Base-by-base conservation (phyloP, 352 stramenopile species). In the Aphanomyces euteiches region DNA sequence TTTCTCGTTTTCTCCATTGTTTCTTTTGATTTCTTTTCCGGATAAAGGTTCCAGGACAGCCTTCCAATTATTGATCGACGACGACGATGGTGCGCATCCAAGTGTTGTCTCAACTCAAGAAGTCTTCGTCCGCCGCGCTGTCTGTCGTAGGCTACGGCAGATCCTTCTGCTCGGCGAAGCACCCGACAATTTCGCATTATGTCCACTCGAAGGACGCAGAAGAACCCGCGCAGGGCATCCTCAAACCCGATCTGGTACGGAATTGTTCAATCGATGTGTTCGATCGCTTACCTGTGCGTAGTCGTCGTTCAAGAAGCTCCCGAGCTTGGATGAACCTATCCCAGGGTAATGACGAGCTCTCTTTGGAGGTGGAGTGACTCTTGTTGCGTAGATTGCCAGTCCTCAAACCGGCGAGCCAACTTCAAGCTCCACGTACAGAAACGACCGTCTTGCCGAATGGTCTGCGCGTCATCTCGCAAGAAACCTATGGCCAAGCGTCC, bases 381-480 rank as follows among this genome's bases (percentile, higher is more conserved):
- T 19, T 13, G 13, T 4, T 17, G 17, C 17, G 3, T 60, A 89
- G 83, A 0, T 76, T 95, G 61, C 89, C 89, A 2, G 80, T 80
- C 71, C 82, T 96, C 53, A 95, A 95, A 69, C 86, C 89, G 0
- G 87, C 88, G 43, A 92, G 82, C 59, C 85, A 96, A 59, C 71
- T 96, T 21, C 75, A 87, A 58, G 80, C 85, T 39, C 96, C 96
- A 4, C 81, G 95, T 69, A 98, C 95, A 1, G 75, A 96, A 73
- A 86, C 98, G 37, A 97, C 95, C 39, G 96, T 87, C 58, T 80
- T 99, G 10, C 77, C 89, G 13, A 98, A 97, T 56, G 96, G 96
- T 0, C 80, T 99, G 47, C 90, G 96, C 38, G 95, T 99, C 36
- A 97, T 98, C 63, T 98, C 93, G 13, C 95, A 98, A 72, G 96